Evolutionary conservation across 1,284 basidiomycete genomes (phyloP), one percentile per base, ranked within the genome.

Genomic region (Austroboletus novae-zelandiae): DNA sequence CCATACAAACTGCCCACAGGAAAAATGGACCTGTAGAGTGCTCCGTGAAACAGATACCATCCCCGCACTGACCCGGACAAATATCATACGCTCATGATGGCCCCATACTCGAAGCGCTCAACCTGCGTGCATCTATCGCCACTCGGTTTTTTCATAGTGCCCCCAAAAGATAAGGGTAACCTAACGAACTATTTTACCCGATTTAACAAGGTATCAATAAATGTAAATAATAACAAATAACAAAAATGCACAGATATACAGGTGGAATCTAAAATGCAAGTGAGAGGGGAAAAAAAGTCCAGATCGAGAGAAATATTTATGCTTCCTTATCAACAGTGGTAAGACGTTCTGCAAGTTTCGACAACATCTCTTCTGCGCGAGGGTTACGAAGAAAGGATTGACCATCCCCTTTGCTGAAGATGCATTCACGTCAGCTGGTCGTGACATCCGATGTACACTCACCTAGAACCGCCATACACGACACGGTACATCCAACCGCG

Each of bases 21-120:
- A 23, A 23, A n/a, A 23, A 23, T 23, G 20, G 5, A 23, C 20
- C 20, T 23, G 20, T 23, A 23, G 5, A 5, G 20, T 23, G 20
- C n/a, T n/a, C n/a, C n/a, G n/a, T n/a, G n/a, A n/a, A n/a, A n/a
- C n/a, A n/a, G n/a, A n/a, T n/a, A n/a, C n/a, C n/a, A n/a, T n/a
- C n/a, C n/a, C n/a, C n/a, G n/a, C n/a, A n/a, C n/a, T n/a, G n/a
- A n/a, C n/a, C n/a, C 7, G 93, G 94, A 3, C 77, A 79, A 29
- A 74, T 96, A 35, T 89, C 89, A 0, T 86, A 86, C 66, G 95
- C 97, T 0, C 92, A 98, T 63, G 94, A 98, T 61, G 95, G 95
- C 3, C 96, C 95, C 40, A 77, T 99, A 29, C 81, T 99, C 9
- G 96, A 99, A 70, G 93, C 94, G 1, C 79, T 98, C 58, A 98